Percentiles rank a stretch among this genome's conserved stretches.
Conservation (phyloP, 768 basidiomycete species). For the Polyporus arcularius region DNA sequence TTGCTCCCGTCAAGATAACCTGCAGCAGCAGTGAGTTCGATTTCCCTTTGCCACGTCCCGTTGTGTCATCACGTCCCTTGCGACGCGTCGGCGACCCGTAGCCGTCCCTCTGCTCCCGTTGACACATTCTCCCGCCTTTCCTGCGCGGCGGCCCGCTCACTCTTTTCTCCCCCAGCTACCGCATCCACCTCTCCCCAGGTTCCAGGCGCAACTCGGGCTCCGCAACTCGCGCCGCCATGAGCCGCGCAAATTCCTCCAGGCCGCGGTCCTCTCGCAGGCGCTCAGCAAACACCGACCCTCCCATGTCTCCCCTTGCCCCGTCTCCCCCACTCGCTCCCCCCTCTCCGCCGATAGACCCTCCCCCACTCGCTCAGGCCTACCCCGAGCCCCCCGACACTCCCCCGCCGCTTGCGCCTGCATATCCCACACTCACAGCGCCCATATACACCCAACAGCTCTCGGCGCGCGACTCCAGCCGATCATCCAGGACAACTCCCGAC, state of each 20-base stretch:
- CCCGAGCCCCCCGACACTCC: constrained; percentile 33
- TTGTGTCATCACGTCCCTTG: neutral
- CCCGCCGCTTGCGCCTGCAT: constrained; percentile 29
- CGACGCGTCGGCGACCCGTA: neutral
- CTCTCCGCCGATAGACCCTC: constrained; percentile 26
- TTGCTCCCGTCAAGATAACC: constrained; percentile 88
- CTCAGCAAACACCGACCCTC: constrained; percentile 8
- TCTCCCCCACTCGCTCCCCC: constrained; percentile 9
- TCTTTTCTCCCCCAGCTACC: constrained; percentile 51
- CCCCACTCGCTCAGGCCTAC: constrained; percentile 26
- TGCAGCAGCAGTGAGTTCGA: constrained; percentile 59
- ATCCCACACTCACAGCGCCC: constrained; percentile 26
- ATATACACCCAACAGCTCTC: constrained; percentile 10
- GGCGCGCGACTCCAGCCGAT: constrained; percentile 17
- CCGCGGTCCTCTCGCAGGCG: constrained; percentile 17
- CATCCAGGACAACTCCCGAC: constrained; percentile 24
- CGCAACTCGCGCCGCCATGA: constrained; percentile 57
- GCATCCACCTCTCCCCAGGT: constrained; percentile 80
- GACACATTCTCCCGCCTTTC: neutral
- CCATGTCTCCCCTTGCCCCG: constrained; percentile 4
- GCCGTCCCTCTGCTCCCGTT: neutral
- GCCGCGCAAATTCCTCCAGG: constrained; percentile 36
- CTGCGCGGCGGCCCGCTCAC: neutral
- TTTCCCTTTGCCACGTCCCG: neutral
- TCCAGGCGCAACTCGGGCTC: constrained; percentile 64